Evolutionary conservation across 2,329 filamentous ascomycete genomes (phyloP), one percentile per base, ranked within the genome.

Genomic region (Talaromyces sp.): DNA sequence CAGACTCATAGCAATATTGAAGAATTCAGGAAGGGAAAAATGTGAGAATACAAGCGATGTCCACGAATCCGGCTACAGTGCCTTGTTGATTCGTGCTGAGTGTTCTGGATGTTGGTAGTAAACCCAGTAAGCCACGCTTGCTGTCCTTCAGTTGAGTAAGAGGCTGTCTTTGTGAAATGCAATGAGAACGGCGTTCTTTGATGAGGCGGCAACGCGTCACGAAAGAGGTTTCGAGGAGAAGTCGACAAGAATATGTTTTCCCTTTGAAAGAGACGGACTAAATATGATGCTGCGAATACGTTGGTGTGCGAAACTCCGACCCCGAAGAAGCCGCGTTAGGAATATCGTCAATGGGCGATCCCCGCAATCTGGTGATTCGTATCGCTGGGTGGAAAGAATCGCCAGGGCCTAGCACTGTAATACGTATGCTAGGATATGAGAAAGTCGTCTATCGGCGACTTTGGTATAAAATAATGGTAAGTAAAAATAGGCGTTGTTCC

Each of bases 61-160:
- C 40, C 57, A 59, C 52, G 45, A 59, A 59, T 55, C 35, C 53
- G 45, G 57, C 57, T 19, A 55, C 45, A 59, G 57, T 31, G 53
- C 57, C 57, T 56, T 50, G 46, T 46, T 35, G 54, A 50, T 56
- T 56, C 53, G 57, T 52, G 53, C 22, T 33, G 41, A 9, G 9
- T 50, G 33, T n/a, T 56, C n/a, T 17, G 8, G 22, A 22, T 11
- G 33, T 35, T 11, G 21, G 15, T 40, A 21, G 36, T 45, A 19
- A 45, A 50, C 43, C 7, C 6, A 11, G 36, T 31, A 40, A 40
- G 21, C 37, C 41, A 46, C 33, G 17, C 11, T 31, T 36, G 9
- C 22, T 50, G 33, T 50, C 22, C 35, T 48, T 50, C 35, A 33
- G n/a, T 31, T 25, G 22, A 56, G 21, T 22, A 11, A 35, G 31